A percentile compares a stretch with the other conserved stretches of the same genome.
phyloP scores from a whole-genome alignment of 2,329 filamentous ascomycete genomes.

The Epichloe typhina region DNA sequence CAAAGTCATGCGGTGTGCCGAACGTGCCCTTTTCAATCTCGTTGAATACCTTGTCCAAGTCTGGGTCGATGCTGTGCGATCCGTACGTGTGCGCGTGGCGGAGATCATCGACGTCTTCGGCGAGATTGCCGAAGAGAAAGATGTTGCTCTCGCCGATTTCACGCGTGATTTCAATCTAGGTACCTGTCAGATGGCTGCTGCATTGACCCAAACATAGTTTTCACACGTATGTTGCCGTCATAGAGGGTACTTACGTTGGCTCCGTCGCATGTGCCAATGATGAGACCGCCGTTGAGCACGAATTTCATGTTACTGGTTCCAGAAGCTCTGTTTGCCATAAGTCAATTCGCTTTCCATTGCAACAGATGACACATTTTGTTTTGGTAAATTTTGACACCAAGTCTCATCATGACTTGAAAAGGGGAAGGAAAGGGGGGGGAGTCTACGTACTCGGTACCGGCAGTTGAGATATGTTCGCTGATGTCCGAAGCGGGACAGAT shows the following conservation, averaged over 20 bases:
- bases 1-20: conserved; percentile 65
- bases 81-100: conserved; percentile 83
- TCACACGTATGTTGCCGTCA: neutral
- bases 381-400: neutral
- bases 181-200: neutral
- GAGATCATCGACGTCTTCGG: conserved; percentile 93
- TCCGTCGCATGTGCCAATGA: conserved; percentile 95
- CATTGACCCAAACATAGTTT: neutral
- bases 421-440: neutral
- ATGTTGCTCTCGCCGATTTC: conserved; percentile 96
- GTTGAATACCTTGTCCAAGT: conserved; percentile 70
- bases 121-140: conserved; percentile 92
- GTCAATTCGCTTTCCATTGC: neutral
- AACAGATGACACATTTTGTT: neutral
- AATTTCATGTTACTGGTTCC: conserved; percentile 99
- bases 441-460: conserved; percentile 65
- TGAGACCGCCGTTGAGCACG: conserved; percentile 88
- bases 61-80: conserved; percentile 60
- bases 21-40: conserved; percentile 71
- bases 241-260: conserved; percentile 62
- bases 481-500: conserved; percentile 90
- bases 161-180: conserved; percentile 82
- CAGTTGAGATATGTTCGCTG: conserved; percentile 96
- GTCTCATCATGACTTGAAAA: too few relatives aligned
- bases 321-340: conserved; percentile 34